Evolutionary conservation across 2,329 filamentous ascomycete species (phyloP).

Genomic region (Pseudogymnoascus sp.): DNA sequence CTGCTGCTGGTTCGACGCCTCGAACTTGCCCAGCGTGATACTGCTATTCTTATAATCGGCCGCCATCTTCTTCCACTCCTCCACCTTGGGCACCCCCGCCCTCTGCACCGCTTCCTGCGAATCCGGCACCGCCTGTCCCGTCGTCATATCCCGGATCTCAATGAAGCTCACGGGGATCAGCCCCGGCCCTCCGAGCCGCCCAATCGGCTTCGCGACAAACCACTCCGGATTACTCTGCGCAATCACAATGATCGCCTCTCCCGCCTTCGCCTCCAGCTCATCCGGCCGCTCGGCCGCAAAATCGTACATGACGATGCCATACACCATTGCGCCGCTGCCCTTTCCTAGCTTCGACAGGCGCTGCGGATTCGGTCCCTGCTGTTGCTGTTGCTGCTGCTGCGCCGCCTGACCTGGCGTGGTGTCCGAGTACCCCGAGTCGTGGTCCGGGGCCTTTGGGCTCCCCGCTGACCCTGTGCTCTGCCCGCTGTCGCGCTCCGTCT

Average conservation of each 20-base stretch:
- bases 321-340: constrained; percentile 80
- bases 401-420: constrained; percentile 28
- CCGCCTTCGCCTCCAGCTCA: constrained; percentile 88
- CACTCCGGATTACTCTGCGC: constrained; percentile 97
- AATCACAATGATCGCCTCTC: constrained; percentile 96
- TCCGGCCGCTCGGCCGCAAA: constrained; percentile 93
- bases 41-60: constrained; percentile 99
- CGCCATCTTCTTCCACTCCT: constrained; percentile 99
- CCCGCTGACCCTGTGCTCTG: constrained; percentile 52
- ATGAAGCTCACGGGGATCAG: constrained; percentile 95
- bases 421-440: constrained; percentile 87
- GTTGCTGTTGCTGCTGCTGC: constrained; percentile 18
- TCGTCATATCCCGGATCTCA: constrained; percentile 89
- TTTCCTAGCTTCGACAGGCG: constrained; percentile 35
- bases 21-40: constrained; percentile 89
- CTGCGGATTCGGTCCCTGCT: constrained; percentile 19
- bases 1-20: constrained; percentile 39
- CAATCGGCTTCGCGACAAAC: constrained; percentile 99
- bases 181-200: constrained; percentile 86
- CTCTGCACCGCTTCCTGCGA: constrained; percentile 76
- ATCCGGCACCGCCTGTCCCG: constrained; percentile 72
- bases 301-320: constrained; percentile 94
- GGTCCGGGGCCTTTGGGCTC: constrained; percentile 56
- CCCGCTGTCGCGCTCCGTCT: constrained; percentile 82
- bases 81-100: constrained; percentile 86